A percentile compares a stretch with the other conserved stretches of the same genome.
Conservation (phyloP, 23 red algal species). For the Pyropia yezoensis region DNA sequence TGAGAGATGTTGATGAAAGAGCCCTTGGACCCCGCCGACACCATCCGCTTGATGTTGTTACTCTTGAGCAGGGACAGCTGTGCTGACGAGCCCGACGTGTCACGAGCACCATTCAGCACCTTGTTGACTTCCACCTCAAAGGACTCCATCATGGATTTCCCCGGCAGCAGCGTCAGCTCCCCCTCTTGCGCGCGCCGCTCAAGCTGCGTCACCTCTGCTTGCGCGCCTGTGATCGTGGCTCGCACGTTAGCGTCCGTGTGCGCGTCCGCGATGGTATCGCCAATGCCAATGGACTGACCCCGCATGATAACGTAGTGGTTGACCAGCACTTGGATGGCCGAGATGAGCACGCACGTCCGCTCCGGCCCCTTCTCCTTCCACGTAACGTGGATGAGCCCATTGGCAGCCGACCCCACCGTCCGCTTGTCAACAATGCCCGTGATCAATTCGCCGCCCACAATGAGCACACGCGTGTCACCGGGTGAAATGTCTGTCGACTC, state of each 20-base stretch:
- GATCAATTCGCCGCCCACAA: constrained; percentile 79
- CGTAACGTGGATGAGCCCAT: constrained; percentile 86
- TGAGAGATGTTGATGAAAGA: constrained; percentile 99
- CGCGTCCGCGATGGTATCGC: constrained; percentile 93
- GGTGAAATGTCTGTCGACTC: constrained; percentile 72
- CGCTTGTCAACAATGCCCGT: constrained; percentile 94
- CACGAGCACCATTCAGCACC: constrained; percentile 86
- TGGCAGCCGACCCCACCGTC: constrained; percentile 82
- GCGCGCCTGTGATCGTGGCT: constrained; percentile 70
- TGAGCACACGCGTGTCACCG: constrained; percentile 87
- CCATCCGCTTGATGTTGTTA: constrained; percentile 99
- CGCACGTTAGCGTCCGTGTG: constrained; percentile 76
- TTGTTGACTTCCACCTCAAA: constrained; percentile 95
- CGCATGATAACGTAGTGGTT: constrained; percentile 91
- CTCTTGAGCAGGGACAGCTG: constrained; percentile 69
- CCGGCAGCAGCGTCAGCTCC: constrained; percentile 70
- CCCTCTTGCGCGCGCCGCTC: constrained; percentile 70
- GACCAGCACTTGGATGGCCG: constrained; percentile 81
- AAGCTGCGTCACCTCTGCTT: constrained; percentile 82
- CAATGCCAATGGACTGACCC: constrained; percentile 95
- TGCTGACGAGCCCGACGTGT: constrained; percentile 88
- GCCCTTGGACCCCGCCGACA: constrained; percentile 94
- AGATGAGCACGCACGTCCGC: constrained; percentile 74
- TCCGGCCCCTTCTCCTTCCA: constrained; percentile 94
- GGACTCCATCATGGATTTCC: constrained; percentile 97